Evolutionary conservation across 2,329 filamentous ascomycete species (phyloP).

Genomic region (Penicillium aurantiogriseum): DNA sequence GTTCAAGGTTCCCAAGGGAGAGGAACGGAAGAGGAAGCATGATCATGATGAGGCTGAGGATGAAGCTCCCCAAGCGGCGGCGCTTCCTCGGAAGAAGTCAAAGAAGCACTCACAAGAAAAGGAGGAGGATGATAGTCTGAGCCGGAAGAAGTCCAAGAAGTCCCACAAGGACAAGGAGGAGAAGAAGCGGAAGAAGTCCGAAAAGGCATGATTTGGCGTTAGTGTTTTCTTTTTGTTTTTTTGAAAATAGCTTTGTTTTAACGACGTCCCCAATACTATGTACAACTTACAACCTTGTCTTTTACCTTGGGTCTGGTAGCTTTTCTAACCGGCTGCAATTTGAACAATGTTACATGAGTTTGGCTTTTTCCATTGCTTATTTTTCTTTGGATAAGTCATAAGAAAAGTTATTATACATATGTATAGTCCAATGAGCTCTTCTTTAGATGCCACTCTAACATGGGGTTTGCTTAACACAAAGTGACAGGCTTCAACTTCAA

Average conservation of each 20-base stretch:
- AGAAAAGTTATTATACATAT: background rate
- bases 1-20: conserved; percentile 34
- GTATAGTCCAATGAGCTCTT: background rate
- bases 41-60: conserved; percentile 32
- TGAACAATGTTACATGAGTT: background rate
- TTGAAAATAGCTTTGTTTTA: conserved; percentile 22
- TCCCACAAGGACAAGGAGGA: conserved; percentile 41
- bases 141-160: conserved; percentile 31
- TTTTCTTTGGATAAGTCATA: background rate
- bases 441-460: background rate
- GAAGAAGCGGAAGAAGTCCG: conserved; percentile 42
- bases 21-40: conserved; percentile 42
- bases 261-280: conserved; percentile 21
- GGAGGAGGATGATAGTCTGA: conserved; percentile 17
- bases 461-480: no score
- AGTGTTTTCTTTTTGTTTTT: conserved; percentile 13
- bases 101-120: conserved; percentile 37
- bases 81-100: conserved; percentile 39
- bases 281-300: conserved; percentile 13
- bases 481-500: background rate
- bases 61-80: conserved; percentile 25
- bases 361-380: background rate
- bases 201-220: conserved; percentile 32
- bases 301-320: background rate
- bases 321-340: background rate